A percentile compares a stretch with the other conserved stretches of the same genome.
Evolutionary conservation across 192 early-diverging fungal species (phyloP).

Genomic region (Coemansia sp.): DNA sequence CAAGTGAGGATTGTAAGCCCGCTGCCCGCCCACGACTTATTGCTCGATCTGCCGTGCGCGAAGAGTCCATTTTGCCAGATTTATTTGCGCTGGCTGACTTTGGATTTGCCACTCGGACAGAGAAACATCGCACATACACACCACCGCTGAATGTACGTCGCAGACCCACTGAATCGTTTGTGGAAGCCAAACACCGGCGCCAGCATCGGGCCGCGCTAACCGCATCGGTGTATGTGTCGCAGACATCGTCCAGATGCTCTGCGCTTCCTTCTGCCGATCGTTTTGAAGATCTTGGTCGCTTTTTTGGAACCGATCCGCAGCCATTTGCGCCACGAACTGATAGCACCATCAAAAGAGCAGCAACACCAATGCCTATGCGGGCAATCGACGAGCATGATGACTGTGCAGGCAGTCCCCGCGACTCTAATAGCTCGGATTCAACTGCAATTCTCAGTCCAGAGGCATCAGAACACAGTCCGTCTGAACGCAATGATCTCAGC

Average conservation of each 20-base stretch:
- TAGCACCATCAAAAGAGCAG: not conserved
- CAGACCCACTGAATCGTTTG: conserved; percentile 10
- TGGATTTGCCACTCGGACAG: conserved; percentile 10
- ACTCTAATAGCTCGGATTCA: conserved; percentile 17
- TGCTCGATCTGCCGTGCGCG: conserved; percentile 43
- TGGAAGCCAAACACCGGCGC: conserved; percentile 2
- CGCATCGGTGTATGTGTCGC: conserved; percentile 13
- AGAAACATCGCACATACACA: not conserved
- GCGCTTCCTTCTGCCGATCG: not conserved
- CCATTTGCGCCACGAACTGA: not conserved
- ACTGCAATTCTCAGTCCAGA: conserved; percentile 13
- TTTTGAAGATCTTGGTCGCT: not conserved
- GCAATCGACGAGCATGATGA: not conserved
- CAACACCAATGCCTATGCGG: not conserved
- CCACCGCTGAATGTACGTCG: not conserved
- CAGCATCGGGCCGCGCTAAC: conserved; percentile 4
- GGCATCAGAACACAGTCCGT: not conserved
- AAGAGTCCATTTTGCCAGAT: conserved; percentile 35
- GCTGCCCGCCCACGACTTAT: conserved; percentile 19
- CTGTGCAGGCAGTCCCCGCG: conserved; percentile 4
- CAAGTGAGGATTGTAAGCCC: not conserved
- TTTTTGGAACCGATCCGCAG: not conserved
- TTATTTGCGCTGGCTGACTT: conserved; percentile 39
- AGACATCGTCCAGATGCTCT: not conserved
- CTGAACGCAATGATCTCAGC: not conserved